These are phyloP conservation scores for Tanozyma kutaoensis DNA, from an alignment of 805 yeast species.

Conservation along the genomic window DNA sequence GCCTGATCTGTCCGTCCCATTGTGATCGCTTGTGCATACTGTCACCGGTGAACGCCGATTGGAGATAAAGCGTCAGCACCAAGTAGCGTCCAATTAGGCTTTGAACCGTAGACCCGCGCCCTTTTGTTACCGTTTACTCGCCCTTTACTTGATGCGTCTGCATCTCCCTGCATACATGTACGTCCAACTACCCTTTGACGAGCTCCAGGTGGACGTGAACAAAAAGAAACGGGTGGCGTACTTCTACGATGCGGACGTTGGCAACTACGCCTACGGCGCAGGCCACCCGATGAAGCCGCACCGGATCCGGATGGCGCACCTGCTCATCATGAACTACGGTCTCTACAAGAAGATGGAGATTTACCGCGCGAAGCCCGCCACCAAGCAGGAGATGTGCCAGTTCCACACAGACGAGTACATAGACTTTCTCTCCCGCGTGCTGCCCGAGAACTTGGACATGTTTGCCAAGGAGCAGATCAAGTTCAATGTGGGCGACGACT, in stretches of 20 bases:
- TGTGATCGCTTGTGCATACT: too few species aligned
- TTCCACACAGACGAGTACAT: constrained; percentile 97
- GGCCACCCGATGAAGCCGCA: constrained; percentile 99
- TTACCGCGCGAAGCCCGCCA: constrained; percentile 94
- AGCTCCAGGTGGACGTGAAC: constrained; percentile 25
- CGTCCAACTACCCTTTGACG: constrained; percentile 32
- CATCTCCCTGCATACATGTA: constrained; percentile 21
- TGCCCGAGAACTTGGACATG: constrained; percentile 83
- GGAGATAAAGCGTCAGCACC: too few species aligned
- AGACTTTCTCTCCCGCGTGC: constrained; percentile 79
- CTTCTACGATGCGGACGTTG: constrained; percentile 65
- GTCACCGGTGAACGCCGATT: too few species aligned
- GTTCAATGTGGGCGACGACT: constrained; percentile 86
- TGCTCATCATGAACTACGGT: constrained; percentile 93
- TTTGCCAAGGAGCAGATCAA: constrained; percentile 80
- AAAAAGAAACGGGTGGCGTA: constrained; percentile 30
- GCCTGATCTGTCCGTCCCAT: too few species aligned
- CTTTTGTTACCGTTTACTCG: too few species aligned
- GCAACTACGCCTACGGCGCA: constrained; percentile 95
- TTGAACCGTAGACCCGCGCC: too few species aligned
- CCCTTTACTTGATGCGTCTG: too few species aligned
- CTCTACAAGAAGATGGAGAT: constrained; percentile 95
- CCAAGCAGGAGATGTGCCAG: constrained; percentile 95
- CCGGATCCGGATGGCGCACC: constrained; percentile 97
- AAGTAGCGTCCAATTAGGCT: too few species aligned